Evolutionary conservation across 768 basidiomycete species (phyloP).

Genomic region (Antrodiella citrinella): DNA sequence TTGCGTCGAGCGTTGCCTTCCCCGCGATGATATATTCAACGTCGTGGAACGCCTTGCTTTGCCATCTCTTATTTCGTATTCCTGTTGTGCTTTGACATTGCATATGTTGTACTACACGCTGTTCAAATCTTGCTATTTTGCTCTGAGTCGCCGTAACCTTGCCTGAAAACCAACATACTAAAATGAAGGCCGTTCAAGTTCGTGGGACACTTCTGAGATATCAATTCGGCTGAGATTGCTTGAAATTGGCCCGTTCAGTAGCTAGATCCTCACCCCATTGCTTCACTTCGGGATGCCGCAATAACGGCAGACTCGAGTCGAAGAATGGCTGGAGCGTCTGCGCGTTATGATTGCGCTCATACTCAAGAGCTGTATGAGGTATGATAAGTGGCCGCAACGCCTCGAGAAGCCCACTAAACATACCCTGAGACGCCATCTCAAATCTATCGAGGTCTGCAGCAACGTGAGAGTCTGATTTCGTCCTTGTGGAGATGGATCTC

Average conservation of each 20-base stretch:
- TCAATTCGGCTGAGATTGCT: neutral
- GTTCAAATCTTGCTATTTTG: neutral
- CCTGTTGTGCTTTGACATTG: no score
- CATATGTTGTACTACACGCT: no score
- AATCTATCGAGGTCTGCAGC: constrained; percentile 71
- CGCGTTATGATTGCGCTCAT: constrained; percentile 47
- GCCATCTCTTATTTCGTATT: no score
- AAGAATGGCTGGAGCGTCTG: constrained; percentile 66
- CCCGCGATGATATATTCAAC: neutral
- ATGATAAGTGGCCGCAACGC: neutral
- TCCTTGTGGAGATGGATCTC: neutral
- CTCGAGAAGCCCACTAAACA: no score
- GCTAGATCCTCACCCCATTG: constrained; percentile 58
- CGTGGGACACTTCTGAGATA: neutral
- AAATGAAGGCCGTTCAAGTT: neutral
- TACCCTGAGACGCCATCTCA: constrained; percentile 84
- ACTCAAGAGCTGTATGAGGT: constrained; percentile 51
- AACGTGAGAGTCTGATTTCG: neutral
- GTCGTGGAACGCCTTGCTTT: neutral
- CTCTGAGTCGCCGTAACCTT: neutral
- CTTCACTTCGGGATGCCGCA: constrained; percentile 66
- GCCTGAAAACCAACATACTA: neutral
- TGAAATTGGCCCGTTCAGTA: constrained; percentile 34
- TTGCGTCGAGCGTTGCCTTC: neutral
- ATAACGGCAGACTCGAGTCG: constrained; percentile 65